These are phyloP conservation scores for Aspergillus felis DNA, from an alignment of 2,329 filamentous ascomycete genomes.

Conservation along the genomic window DNA sequence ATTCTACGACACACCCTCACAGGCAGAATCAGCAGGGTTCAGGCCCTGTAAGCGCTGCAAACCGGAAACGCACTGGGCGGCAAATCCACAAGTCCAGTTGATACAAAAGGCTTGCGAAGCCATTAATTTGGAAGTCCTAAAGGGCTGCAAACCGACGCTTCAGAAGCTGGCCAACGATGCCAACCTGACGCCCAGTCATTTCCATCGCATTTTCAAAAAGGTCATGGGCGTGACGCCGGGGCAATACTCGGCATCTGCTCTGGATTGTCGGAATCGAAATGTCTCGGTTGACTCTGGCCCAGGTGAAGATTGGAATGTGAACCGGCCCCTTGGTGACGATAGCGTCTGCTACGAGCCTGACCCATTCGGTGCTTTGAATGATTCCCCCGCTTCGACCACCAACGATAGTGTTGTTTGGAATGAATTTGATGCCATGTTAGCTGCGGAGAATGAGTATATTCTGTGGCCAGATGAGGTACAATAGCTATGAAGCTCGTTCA, in stretches of 20 bases:
- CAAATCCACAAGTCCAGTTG: slow-evolving; percentile 29
- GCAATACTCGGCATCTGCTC: slow-evolving; percentile 25
- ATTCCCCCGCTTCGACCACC: neutral
- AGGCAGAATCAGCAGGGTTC: slow-evolving; percentile 50
- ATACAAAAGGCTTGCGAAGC: slow-evolving; percentile 30
- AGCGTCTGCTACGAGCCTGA: neutral
- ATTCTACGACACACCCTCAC: slow-evolving; percentile 47
- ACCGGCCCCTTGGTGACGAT: neutral
- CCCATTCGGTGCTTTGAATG: neutral
- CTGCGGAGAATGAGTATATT: slow-evolving; percentile 19
- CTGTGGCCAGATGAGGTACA: slow-evolving; percentile 7
- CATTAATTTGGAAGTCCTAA: slow-evolving; percentile 22
- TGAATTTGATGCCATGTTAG: slow-evolving; percentile 35
- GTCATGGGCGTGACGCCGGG: slow-evolving; percentile 49
- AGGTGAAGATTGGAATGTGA: neutral
- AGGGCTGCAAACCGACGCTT: slow-evolving; percentile 36
- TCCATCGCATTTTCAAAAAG: slow-evolving; percentile 54
- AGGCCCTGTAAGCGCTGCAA: slow-evolving; percentile 55
- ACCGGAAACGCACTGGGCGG: slow-evolving; percentile 35
- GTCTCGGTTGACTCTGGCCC: neutral
- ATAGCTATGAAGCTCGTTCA: slow-evolving; percentile 1
- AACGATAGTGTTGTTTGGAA: slow-evolving; percentile 25
- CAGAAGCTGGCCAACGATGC: slow-evolving; percentile 46
- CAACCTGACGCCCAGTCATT: slow-evolving; percentile 49
- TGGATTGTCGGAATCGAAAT: slow-evolving; percentile 4